Evolutionary conservation across 116 monocot species (phyloP), one percentile per base, ranked within the genome.

Genomic region (Dioscorea cayenensis): DNA sequence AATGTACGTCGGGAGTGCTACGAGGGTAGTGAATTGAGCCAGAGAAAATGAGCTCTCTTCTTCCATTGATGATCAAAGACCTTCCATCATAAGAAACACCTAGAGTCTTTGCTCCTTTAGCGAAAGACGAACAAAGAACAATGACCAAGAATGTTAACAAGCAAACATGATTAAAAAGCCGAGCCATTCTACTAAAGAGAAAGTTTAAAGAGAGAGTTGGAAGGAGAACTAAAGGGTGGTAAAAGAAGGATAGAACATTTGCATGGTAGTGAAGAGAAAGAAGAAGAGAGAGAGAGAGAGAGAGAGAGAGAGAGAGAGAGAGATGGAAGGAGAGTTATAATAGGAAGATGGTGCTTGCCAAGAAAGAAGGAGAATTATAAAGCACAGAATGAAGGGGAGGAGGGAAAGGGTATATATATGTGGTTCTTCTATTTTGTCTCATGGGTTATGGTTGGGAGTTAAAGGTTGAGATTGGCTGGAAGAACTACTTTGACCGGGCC

Each of bases 21-120:
- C 88, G 84, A 0, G 88, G 84, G 73, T 89, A 89, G 58, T 89
- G 88, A 50, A 89, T 85, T 13, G 88, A 89, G 23, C 88, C 88
- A 19, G 88, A 89, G 77, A 89, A 77, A 72, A 89, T 25, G 51
- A 89, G 64, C 74, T 89, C 77, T 23, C 88, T 63, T 68, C 36
- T 70, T 16, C 85, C 88, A 70, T 89, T 77, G 69, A 89, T 82
- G 49, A 89, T 69, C 27, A 89, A 68, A 22, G 88, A 84, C 28
- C 82, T 74, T 4, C 75, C 74, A 35, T 89, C 88, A 50, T 81
- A 76, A 19, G 23, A 23, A 51, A 81, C 81, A 9, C 38, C 67
- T 5, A 20, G 16, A 10, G n/a, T 43, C n/a, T 64, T 64, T 10
- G 8, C 14, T 64, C 55, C n/a, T 19, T n/a, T 55, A 11, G 55